Conservation (phyloP, 805 yeast genomes). For the Wickerhamiella occidentalis region DNA sequence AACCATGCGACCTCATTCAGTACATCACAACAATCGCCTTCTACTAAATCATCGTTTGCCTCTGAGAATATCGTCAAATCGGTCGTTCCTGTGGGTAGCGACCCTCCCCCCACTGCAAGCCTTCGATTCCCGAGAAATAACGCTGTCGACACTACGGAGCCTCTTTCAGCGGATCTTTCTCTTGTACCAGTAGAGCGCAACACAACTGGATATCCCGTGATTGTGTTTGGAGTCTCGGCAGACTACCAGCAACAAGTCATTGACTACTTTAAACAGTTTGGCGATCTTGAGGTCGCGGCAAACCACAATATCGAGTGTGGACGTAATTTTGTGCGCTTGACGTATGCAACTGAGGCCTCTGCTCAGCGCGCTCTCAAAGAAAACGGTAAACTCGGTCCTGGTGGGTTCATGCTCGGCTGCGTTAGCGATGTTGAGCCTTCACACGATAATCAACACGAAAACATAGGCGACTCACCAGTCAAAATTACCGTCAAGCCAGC, state of each 20-base stretch:
- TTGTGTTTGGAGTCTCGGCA: constrained; percentile 85
- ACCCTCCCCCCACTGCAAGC: constrained; percentile 10
- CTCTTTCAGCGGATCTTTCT: constrained; percentile 7
- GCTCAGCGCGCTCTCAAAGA: constrained; percentile 79
- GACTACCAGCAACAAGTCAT: constrained; percentile 53
- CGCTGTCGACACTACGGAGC: background rate
- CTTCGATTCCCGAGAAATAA: background rate
- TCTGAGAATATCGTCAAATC: constrained; percentile 5
- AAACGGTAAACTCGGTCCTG: constrained; percentile 62
- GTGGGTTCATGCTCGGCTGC: constrained; percentile 49
- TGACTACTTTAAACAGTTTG: constrained; percentile 65
- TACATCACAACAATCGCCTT: constrained; percentile 9
- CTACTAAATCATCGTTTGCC: constrained; percentile 3
- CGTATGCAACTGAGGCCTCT: constrained; percentile 61
- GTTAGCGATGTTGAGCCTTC: constrained; percentile 33
- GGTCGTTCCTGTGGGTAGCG: constrained; percentile 8
- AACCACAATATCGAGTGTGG: constrained; percentile 65
- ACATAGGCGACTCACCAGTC: background rate
- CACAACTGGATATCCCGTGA: constrained; percentile 46
- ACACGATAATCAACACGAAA: background rate
- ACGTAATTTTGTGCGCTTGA: constrained; percentile 79
- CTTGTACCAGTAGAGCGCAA: background rate
- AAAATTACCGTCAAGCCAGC: constrained; percentile 5
- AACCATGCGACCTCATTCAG: constrained; percentile 6
- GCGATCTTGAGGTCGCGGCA: constrained; percentile 57